phyloP scores from a whole-genome alignment of 495 filamentous ascomycete species.

The Hypoxylon trugodes region DNA sequence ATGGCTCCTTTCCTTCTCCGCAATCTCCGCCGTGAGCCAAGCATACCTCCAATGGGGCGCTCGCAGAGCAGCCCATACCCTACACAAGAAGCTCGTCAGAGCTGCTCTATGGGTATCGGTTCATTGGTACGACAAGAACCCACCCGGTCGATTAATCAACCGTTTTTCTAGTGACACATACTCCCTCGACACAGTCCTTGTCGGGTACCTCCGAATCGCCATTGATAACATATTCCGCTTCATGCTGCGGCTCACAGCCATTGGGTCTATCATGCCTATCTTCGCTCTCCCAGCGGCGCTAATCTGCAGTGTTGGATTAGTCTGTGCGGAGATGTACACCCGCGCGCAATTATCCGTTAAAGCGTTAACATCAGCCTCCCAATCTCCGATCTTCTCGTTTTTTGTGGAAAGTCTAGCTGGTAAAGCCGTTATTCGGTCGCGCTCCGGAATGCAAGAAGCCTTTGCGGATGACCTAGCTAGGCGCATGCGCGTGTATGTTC shows the following conservation, averaged over 20 bases:
- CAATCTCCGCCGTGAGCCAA: too few relatives aligned
- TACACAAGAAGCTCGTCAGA: conserved; percentile 68
- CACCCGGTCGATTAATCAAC: conserved; percentile 87
- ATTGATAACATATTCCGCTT: conserved; percentile 64
- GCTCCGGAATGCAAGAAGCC: conserved; percentile 77
- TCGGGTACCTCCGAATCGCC: conserved; percentile 64
- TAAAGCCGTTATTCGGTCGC: conserved; percentile 82
- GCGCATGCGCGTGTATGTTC: too few relatives aligned
- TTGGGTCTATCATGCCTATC: conserved; percentile 82
- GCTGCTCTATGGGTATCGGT: conserved; percentile 79
- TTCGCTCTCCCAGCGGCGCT: conserved; percentile 51
- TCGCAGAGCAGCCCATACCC: conserved; percentile 62
- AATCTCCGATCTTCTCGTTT: conserved; percentile 86
- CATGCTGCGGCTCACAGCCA: conserved; percentile 54
- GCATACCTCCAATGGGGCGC: conserved; percentile 79
- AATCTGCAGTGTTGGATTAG: conserved; percentile 69
- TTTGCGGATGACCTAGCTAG: conserved; percentile 78
- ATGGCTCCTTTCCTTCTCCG: conserved; percentile 78
- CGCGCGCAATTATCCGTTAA: conserved; percentile 78
- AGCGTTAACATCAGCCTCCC: conserved; percentile 63
- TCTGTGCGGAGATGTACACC: conserved; percentile 78
- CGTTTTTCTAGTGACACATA: conserved; percentile 88
- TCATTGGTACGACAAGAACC: conserved; percentile 87
- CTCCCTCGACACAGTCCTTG: conserved; percentile 77
- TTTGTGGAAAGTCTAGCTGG: conserved; percentile 79